Evolutionary conservation across 2,329 filamentous ascomycete species (phyloP), one percentile per base, ranked within the genome.

Genomic region (Aureobasidium lini): DNA sequence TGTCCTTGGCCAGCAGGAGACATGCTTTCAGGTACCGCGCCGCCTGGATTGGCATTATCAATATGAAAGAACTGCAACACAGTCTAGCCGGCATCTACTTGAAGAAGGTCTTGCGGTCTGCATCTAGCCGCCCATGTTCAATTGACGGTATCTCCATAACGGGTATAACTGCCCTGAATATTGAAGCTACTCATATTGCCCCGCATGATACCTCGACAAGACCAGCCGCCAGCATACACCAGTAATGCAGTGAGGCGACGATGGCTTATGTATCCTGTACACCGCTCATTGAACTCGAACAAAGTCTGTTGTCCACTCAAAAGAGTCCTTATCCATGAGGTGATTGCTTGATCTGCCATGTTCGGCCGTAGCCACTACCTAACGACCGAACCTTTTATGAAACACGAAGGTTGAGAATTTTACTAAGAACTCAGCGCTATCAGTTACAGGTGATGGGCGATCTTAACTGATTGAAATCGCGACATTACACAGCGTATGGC

Each of bases 271-370:
- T 54, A 42, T 54, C 5, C 15, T 54, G 39, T 54, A 54, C 50
- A 54, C 50, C 50, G 50, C 50, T 54, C 50, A 43, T 54, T 29
- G 50, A 54, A 37, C 50, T 54, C 50, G 50, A 54, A 34, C 43
- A 23, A 39, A 52, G 5, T 40, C 23, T 52, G 36, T 36, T n/a
- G 23, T 52, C 36, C 23, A 39, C 15, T 39, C 48, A 31, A 13
- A 29, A 34, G 50, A 34, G 28, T 11, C 29, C 29, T 31, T 43
- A 40, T 13, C 8, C 29, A 16, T 54, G 50, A 23, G 15, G 18
- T 29, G 39, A 43, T 8, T 34, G 29, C 18, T 34, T 15, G 36
- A 43, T 34, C n/a, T 13, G 36, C 39, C 23, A 32, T 28, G 39
- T 16, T 42, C 13, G 16, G 42, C 8, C 28, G 39, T 23, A 23